A percentile compares a stretch with the other conserved stretches of the same genome.
Evolutionary conservation across 23 red algal genomes (phyloP).

Genomic region (Agarophyton chilense): DNA sequence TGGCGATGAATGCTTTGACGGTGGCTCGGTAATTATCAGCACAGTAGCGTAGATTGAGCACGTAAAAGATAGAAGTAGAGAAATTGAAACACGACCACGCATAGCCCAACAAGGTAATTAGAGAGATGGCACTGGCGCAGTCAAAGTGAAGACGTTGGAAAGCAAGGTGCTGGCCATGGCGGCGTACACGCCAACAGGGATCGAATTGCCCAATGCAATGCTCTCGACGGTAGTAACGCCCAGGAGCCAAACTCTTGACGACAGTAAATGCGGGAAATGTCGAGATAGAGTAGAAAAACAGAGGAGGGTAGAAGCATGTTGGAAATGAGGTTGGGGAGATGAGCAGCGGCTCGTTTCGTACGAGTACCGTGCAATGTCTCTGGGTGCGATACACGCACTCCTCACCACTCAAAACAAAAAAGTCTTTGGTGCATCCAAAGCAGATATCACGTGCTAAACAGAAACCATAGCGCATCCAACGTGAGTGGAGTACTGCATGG

Average conservation of each 20-base stretch:
- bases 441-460: no score
- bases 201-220: constrained; percentile 43
- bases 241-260: constrained; percentile 61
- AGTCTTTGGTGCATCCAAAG: no score
- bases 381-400: no score
- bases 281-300: no score
- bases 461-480: no score
- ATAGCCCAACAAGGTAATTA: constrained; percentile 49
- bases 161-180: constrained; percentile 49
- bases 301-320: no score
- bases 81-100: constrained; percentile 60
- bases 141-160: constrained; percentile 74
- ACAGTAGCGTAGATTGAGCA: constrained; percentile 58
- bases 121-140: constrained; percentile 61
- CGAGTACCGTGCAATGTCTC: no score
- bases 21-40: constrained; percentile 47
- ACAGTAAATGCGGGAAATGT: constrained; percentile 71
- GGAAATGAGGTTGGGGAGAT: no score
- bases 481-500: no score
- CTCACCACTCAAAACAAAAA: no score
- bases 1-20: constrained; percentile 64
- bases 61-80: constrained; percentile 60
- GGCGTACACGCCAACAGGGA: constrained; percentile 51
- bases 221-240: constrained; percentile 57
- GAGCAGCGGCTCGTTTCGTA: no score